These are phyloP conservation scores for Coemansia sp. DNA, from an alignment of 371 early-diverging fungal genomes.

Conservation along the genomic window DNA sequence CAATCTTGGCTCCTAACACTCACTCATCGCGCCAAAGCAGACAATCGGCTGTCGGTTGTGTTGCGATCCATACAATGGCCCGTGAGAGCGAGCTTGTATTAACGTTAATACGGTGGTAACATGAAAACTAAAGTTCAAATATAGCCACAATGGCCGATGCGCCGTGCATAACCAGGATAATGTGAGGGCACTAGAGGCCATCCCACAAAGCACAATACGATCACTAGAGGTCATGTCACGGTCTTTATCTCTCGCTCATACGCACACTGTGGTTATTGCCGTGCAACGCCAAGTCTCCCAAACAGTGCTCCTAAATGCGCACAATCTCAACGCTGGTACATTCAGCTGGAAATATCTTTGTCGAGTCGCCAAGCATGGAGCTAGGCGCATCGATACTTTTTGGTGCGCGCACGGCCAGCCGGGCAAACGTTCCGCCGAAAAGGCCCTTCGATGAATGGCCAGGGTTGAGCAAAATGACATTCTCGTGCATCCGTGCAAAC, in stretches of 20 bases:
- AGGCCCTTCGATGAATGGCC: constrained; percentile 65
- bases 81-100: not conserved
- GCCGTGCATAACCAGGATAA: not conserved
- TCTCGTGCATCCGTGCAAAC: constrained; percentile 60
- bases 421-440: constrained; percentile 70
- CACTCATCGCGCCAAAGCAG: too few relatives aligned
- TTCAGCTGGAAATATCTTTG: constrained; percentile 28
- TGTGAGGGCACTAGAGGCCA: not conserved
- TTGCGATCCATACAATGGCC: not conserved
- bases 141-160: not conserved
- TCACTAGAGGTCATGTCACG: not conserved
- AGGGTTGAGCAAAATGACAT: constrained; percentile 77
- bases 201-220: constrained; percentile 6
- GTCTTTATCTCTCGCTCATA: too few relatives aligned
- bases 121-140: not conserved
- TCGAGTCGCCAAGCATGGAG: constrained; percentile 9
- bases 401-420: constrained; percentile 18
- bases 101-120: too few relatives aligned
- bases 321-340: constrained; percentile 36
- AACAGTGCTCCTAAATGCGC: constrained; percentile 14
- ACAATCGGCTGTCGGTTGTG: not conserved
- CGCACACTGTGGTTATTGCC: too few relatives aligned
- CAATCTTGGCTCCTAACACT: too few relatives aligned
- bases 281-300: too few relatives aligned
- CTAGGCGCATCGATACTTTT: not conserved